These are phyloP conservation scores for Thraustotheca clavata DNA, from an alignment of 352 stramenopile genomes.

Conservation along the genomic window DNA sequence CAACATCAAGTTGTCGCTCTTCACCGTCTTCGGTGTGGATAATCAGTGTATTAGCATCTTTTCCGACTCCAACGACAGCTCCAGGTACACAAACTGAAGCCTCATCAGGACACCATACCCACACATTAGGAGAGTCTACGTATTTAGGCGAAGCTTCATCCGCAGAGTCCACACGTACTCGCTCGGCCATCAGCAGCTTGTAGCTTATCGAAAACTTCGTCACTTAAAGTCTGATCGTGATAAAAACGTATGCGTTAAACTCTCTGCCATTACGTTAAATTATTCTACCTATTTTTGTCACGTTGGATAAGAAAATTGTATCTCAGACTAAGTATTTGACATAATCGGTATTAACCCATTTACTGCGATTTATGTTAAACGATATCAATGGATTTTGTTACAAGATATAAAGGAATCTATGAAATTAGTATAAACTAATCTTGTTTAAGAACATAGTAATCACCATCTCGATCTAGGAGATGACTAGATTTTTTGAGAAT, in stretches of 20 bases:
- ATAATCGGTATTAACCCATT: not conserved
- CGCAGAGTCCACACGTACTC: conserved; percentile 15
- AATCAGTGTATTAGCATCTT: conserved; percentile 25
- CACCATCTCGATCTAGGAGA: conserved; percentile 1
- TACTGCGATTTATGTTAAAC: no score
- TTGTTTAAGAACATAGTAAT: conserved; percentile 13
- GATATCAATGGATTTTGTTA: no score
- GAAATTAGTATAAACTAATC: no score
- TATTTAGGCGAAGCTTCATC: not conserved
- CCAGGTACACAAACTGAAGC: conserved; percentile 7
- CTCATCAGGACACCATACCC: conserved; percentile 18
- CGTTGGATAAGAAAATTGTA: conserved; percentile 1
- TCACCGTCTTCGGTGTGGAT: conserved; percentile 79
- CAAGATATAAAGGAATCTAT: no score
- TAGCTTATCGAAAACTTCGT: not conserved
- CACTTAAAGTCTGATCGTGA: no score
- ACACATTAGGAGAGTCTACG: conserved; percentile 1
- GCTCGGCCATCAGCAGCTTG: conserved; percentile 9
- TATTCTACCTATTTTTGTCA: no score
- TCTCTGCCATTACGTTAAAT: no score
- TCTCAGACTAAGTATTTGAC: not conserved
- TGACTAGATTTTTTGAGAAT: conserved; percentile 5
- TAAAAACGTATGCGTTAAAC: no score
- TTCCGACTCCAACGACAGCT: not conserved
- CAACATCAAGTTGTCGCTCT: conserved; percentile 55